These are phyloP conservation scores for Begonia fuchsioides DNA, from an alignment of 306 rosid species.

Conservation along the genomic window DNA sequence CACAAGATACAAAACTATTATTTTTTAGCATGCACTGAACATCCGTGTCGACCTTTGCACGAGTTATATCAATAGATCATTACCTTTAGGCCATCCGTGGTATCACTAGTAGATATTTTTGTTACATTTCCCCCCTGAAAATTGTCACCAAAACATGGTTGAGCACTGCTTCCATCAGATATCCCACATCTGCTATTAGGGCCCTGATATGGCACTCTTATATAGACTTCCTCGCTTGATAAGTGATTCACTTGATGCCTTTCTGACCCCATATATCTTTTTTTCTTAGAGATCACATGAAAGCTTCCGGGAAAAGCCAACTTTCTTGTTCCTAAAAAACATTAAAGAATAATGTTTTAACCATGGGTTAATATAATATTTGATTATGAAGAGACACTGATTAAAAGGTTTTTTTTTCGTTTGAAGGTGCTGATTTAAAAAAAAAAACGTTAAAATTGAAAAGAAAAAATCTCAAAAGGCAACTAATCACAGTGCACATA, in stretches of 20 bases:
- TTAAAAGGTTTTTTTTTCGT: neutral
- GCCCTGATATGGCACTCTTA: conserved; percentile 17
- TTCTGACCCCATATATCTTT: conserved; percentile 23
- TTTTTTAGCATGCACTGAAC: conserved; percentile 6
- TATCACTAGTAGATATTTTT: conserved; percentile 11
- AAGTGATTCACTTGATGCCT: conserved; percentile 23
- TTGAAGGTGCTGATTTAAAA: neutral
- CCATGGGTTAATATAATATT: too few relatives aligned
- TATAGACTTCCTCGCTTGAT: conserved; percentile 34
- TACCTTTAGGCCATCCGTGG: conserved; percentile 8
- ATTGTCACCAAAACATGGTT: conserved; percentile 16
- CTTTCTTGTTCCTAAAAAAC: neutral
- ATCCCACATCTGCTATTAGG: conserved; percentile 16
- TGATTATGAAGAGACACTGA: too few relatives aligned
- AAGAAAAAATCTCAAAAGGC: neutral
- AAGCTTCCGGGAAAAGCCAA: conserved; percentile 10
- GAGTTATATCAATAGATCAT: too few relatives aligned
- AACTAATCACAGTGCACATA: neutral
- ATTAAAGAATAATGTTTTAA: neutral
- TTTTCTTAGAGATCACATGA: conserved; percentile 10
- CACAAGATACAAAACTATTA: neutral
- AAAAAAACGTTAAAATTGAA: neutral
- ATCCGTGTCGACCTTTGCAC: too few relatives aligned
- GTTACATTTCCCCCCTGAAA: conserved; percentile 10
- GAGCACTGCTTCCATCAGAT: conserved; percentile 17